Evolutionary conservation across 2,329 filamentous ascomycete species (phyloP), one percentile per base, ranked within the genome.

Genomic region (Colletotrichum chrysophilum): DNA sequence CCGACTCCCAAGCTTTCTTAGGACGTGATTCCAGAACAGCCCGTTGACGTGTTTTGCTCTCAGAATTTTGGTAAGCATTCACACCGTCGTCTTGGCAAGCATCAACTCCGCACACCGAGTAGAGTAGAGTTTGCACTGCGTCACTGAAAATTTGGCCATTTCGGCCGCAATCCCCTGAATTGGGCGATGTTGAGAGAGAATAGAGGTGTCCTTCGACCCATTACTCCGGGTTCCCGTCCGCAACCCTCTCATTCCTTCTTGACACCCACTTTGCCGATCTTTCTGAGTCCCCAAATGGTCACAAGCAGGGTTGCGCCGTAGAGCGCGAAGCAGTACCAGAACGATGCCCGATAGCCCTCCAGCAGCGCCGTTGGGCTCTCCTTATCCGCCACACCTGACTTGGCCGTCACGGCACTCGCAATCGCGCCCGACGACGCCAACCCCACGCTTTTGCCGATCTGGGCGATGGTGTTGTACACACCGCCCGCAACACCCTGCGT

Each of bases 401-500:
- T 81, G 21, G 86, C 83, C 2, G 87, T 88, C 1, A 89, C 86
- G 4, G 84, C 84, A 0, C 84, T 82, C 3, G 87, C 84, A 26
- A 91, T 88, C 0, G 88, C 86, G 10, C 87, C 87, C 12, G 87
- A 87, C 4, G 89, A 80, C 7, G 89, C 88, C 8, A 92, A 78
- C 0, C 89, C 89, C 1, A 91, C 83, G 0, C 87, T 86, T 14
- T 86, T 89, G 0, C 91, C 91, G 71, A 93, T 89, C 71, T 92
- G 90, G 0, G 87, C 86, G 3, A 90, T 85, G 3, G 89, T 91
- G 70, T 90, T 92, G 80, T 92, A 93, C 0, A 93, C 89, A 0
- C 88, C 91, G 0, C 91, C 91, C 0, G 90, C 91, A 1, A 93
- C 84, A 0, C 88, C 90, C 71, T 93, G 91, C 4, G 86, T 88